Percentiles rank a stretch among this genome's conserved stretches.
Conservation (phyloP, 208 protist species). For the Crithidia brevicula region DNA sequence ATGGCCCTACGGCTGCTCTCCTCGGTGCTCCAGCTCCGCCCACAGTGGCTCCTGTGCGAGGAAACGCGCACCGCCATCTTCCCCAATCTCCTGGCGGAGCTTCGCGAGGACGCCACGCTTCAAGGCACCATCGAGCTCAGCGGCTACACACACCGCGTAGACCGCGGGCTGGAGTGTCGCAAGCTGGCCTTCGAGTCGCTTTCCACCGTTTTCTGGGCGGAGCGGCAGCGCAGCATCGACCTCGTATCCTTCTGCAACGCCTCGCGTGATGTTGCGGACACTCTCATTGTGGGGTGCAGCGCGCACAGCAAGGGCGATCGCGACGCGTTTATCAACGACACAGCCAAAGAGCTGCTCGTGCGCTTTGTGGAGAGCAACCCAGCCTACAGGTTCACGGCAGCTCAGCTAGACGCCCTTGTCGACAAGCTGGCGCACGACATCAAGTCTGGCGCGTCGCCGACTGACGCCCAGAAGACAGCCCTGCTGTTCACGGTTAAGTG, state of each 20-base stretch:
- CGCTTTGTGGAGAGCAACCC: conserved; percentile 48
- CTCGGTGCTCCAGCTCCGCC: conserved; percentile 32
- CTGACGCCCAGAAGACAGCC: conserved; percentile 36
- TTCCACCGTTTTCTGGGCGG: conserved; percentile 70
- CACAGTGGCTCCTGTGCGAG: conserved; percentile 46
- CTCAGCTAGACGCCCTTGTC: conserved; percentile 37
- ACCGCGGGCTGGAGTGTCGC: conserved; percentile 94
- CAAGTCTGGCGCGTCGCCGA: conserved; percentile 24
- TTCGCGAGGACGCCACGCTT: conserved; percentile 44
- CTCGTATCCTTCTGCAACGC: conserved; percentile 54
- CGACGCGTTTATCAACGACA: conserved; percentile 50
- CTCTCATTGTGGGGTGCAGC: conserved; percentile 51
- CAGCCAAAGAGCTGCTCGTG: conserved; percentile 48
- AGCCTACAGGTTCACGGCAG: conserved; percentile 23
- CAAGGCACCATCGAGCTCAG: conserved; percentile 85
- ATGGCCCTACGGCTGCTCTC: conserved; percentile 51
- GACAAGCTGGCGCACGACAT: conserved; percentile 53
- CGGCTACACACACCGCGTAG: conserved; percentile 94
- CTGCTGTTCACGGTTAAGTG: conserved; percentile 45
- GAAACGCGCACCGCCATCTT: conserved; percentile 25
- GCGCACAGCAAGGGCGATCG: conserved; percentile 44
- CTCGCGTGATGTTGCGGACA: conserved; percentile 37
- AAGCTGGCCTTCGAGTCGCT: conserved; percentile 95
- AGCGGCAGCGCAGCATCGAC: conserved; percentile 28
- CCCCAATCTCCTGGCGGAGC: conserved; percentile 29